phyloP scores from a whole-genome alignment of 768 basidiomycete genomes.

The Termitomyces sp. region DNA sequence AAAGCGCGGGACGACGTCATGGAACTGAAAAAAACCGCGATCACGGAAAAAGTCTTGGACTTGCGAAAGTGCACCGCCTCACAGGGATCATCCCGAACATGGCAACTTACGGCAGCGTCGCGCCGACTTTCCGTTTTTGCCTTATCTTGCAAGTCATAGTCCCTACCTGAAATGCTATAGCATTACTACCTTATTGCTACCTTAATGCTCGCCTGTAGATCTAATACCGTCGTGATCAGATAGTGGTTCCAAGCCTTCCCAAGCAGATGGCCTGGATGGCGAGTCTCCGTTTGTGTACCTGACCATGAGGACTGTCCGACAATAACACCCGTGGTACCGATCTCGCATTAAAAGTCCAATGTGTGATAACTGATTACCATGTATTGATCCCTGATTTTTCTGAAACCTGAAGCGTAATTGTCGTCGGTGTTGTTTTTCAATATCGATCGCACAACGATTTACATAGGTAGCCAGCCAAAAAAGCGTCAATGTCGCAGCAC shows the following conservation, averaged over 20 bases:
- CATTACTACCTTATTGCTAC: neutral
- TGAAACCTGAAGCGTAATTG: neutral
- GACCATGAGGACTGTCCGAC: neutral
- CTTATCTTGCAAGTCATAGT: neutral
- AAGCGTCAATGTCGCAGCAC: neutral
- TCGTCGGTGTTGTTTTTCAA: neutral
- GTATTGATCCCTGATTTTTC: neutral
- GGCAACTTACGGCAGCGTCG: neutral
- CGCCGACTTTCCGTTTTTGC: neutral
- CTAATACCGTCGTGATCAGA: neutral
- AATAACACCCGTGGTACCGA: neutral
- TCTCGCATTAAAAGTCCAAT: neutral
- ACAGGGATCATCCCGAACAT: neutral
- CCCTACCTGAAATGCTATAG: neutral
- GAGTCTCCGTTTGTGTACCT: neutral
- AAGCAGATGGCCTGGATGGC: neutral
- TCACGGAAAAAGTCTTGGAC: neutral
- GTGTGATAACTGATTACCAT: neutral
- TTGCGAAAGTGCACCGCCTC: neutral
- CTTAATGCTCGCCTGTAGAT: neutral
- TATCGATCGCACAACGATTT: neutral
- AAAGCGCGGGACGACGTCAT: slow-evolving; percentile 2
- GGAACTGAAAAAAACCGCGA: neutral
- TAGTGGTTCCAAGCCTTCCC: neutral
- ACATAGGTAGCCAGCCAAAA: neutral